Percentiles rank a stretch among this genome's conserved stretches.
Evolutionary conservation across 352 stramenopile genomes (phyloP).

Genomic region (Plasmopara muralis): DNA sequence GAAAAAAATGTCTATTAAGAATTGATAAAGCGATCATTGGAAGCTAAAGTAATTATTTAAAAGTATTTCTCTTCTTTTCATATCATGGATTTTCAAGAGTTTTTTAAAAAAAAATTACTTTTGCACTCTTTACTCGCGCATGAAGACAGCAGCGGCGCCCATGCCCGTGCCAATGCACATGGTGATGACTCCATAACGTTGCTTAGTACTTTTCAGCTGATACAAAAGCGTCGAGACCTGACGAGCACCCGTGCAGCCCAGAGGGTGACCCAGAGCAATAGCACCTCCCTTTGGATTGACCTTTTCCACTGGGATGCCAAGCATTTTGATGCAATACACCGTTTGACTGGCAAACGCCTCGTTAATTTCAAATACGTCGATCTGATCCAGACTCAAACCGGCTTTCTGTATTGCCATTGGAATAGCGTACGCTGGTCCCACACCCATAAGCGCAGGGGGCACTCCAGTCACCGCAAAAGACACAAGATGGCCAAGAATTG

Average conservation of each 20-base stretch:
- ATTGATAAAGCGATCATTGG: too few species aligned
- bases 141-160: constrained; percentile 89
- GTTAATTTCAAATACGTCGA: constrained; percentile 91
- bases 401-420: constrained; percentile 68
- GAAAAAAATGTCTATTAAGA: too few species aligned
- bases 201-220: constrained; percentile 85
- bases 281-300: constrained; percentile 88
- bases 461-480: constrained; percentile 80
- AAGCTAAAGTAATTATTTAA: too few species aligned
- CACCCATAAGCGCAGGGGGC: constrained; percentile 83
- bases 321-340: constrained; percentile 73
- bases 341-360: constrained; percentile 88
- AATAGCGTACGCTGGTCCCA: constrained; percentile 79
- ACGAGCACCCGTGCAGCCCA: constrained; percentile 86
- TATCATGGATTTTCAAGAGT: too few species aligned
- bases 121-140: constrained; percentile 40
- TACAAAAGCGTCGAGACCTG: constrained; percentile 89
- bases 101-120: too few species aligned
- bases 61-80: too few species aligned
- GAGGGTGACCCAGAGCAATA: constrained; percentile 86
- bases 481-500: constrained; percentile 80
- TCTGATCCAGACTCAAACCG: constrained; percentile 56
- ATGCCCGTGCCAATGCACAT: constrained; percentile 96
- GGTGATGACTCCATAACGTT: constrained; percentile 85
- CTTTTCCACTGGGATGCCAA: constrained; percentile 70